These are phyloP conservation scores for Candida boidinii DNA, from an alignment of 805 yeast species.

Conservation along the genomic window DNA sequence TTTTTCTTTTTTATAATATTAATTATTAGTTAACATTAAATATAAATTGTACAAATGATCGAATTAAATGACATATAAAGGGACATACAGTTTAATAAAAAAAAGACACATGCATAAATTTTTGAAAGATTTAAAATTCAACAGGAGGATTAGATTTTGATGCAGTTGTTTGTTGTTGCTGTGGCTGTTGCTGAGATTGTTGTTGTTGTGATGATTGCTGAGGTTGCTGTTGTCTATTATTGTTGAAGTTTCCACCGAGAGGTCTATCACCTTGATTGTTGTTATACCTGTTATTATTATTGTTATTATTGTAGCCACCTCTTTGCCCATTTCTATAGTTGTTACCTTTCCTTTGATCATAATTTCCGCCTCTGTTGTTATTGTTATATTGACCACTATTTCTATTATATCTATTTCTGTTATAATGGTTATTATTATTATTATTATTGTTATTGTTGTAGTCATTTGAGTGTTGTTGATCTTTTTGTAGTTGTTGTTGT, in stretches of 20 bases:
- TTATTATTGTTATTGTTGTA: conserved; percentile 14
- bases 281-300: conserved; percentile 17
- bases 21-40: too few species aligned
- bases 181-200: background rate
- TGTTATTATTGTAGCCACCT: conserved; percentile 17
- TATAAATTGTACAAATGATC: too few species aligned
- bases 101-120: background rate
- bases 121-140: background rate
- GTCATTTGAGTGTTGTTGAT: conserved; percentile 11
- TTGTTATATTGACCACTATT: conserved; percentile 17
- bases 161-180: background rate
- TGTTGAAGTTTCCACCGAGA: conserved; percentile 6
- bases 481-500: conserved; percentile 28
- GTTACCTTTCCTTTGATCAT: conserved; percentile 9
- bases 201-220: conserved; percentile 7
- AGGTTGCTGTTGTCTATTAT: conserved; percentile 4
- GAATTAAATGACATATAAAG: too few species aligned
- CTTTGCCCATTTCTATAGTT: conserved; percentile 4
- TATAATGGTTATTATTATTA: conserved; percentile 3
- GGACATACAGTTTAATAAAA: background rate
- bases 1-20: too few species aligned
- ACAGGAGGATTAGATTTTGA: background rate
- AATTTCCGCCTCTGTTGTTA: conserved; percentile 12
- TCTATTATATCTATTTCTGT: conserved; percentile 1
- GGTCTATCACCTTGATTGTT: conserved; percentile 17